Conservation (phyloP, 1,284 basidiomycete genomes). For the Xerocomus minutiporus region DNA sequence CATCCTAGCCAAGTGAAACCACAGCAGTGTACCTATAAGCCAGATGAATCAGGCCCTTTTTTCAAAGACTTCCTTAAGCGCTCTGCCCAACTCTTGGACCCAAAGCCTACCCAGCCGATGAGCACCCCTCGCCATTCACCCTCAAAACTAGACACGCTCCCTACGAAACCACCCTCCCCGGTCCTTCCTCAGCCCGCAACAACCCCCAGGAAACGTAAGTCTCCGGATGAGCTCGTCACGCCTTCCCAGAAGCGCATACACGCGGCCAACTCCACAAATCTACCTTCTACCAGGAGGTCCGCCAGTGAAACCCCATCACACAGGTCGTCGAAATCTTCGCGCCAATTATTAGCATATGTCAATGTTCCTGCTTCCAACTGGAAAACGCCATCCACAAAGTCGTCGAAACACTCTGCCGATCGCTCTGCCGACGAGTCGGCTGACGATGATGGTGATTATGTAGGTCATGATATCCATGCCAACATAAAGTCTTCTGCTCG, state of each 20-base stretch:
- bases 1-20: slow-evolving; percentile 35
- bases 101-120: slow-evolving; percentile 20
- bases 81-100: slow-evolving; percentile 38
- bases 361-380: slow-evolving; percentile 49
- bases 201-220: slow-evolving; percentile 54
- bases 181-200: slow-evolving; percentile 36
- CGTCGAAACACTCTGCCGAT: slow-evolving; percentile 26
- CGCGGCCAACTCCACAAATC: background rate
- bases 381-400: slow-evolving; percentile 38
- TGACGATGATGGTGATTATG: slow-evolving; percentile 39
- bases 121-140: slow-evolving; percentile 13
- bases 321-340: slow-evolving; percentile 29
- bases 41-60: slow-evolving; percentile 56
- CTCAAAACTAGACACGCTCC: slow-evolving; percentile 10
- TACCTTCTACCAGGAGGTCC: slow-evolving; percentile 10
- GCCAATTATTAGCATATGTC: slow-evolving; percentile 53
- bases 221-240: slow-evolving; percentile 42
- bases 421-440: slow-evolving; percentile 47
- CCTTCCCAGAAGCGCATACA: slow-evolving; percentile 52
- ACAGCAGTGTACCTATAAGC: slow-evolving; percentile 38
- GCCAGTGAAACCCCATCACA: slow-evolving; percentile 24
- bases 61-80: slow-evolving; percentile 62
- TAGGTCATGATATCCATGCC: slow-evolving; percentile 24
- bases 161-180: slow-evolving; percentile 7
- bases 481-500: slow-evolving; percentile 46